A percentile compares a stretch with the other conserved stretches of the same genome.
phyloP scores from a whole-genome alignment of 768 basidiomycete genomes.

The Mrakia frigida region DNA sequence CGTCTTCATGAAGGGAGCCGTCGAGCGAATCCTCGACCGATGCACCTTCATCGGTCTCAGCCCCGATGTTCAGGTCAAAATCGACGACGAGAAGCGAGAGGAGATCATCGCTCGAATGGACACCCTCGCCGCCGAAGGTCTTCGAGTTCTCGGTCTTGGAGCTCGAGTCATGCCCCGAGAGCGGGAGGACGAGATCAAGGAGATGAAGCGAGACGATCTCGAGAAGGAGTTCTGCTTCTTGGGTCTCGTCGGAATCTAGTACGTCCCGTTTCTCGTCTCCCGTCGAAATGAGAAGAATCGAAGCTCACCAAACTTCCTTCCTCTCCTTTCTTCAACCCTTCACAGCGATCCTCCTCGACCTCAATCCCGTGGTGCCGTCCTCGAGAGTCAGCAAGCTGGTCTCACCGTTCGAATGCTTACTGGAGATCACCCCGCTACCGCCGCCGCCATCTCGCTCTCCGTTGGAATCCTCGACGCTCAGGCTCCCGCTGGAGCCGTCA shows the following conservation, averaged over 20 bases:
- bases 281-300: no score
- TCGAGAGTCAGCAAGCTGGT: constrained; percentile 53
- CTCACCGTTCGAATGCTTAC: constrained; percentile 55
- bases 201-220: constrained; percentile 47
- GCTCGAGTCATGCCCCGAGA: constrained; percentile 43
- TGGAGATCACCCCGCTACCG: constrained; percentile 54
- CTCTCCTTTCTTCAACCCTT: background rate
- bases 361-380: constrained; percentile 53
- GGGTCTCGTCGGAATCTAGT: constrained; percentile 54
- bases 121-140: constrained; percentile 47
- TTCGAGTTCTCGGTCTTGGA: constrained; percentile 45
- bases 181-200: constrained; percentile 41
- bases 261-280: background rate
- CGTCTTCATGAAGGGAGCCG: constrained; percentile 45
- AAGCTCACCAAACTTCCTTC: background rate
- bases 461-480: constrained; percentile 50
- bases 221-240: constrained; percentile 53
- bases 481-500: constrained; percentile 40
- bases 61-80: constrained; percentile 33
- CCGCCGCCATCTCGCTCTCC: constrained; percentile 52
- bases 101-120: constrained; percentile 37
- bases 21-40: constrained; percentile 52
- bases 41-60: constrained; percentile 44
- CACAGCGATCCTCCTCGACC: constrained; percentile 55
- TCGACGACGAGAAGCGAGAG: constrained; percentile 39